Evolutionary conservation across 192 early-diverging fungal species (phyloP).

Genomic region (Haplosporangium gracile): DNA sequence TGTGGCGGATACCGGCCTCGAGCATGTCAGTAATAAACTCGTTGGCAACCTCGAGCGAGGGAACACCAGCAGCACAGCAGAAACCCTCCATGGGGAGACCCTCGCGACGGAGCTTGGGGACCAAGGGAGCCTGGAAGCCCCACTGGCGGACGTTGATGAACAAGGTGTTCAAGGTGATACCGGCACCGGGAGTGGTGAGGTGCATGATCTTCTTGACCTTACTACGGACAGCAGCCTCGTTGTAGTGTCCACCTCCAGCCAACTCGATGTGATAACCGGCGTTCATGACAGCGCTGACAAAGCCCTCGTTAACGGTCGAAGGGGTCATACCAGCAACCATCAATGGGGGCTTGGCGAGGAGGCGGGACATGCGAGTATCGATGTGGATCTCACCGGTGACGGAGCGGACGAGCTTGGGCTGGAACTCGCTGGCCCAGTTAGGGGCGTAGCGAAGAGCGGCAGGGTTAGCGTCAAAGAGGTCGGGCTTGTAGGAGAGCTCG

Average conservation of each 20-base stretch:
- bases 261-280: slow-evolving; percentile 94
- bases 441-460: slow-evolving; percentile 79
- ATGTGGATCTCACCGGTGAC: slow-evolving; percentile 82
- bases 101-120: slow-evolving; percentile 82
- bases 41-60: slow-evolving; percentile 86
- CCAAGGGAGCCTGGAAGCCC: slow-evolving; percentile 91
- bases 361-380: slow-evolving; percentile 87
- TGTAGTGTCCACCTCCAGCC: slow-evolving; percentile 92
- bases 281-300: slow-evolving; percentile 89
- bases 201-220: slow-evolving; percentile 83
- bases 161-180: slow-evolving; percentile 92
- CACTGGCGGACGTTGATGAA: slow-evolving; percentile 93
- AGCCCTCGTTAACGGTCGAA: slow-evolving; percentile 80
- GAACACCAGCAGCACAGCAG: slow-evolving; percentile 94
- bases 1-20: slow-evolving; percentile 81
- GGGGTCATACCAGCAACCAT: slow-evolving; percentile 98
- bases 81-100: slow-evolving; percentile 92
- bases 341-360: slow-evolving; percentile 89
- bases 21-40: slow-evolving; percentile 83
- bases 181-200: slow-evolving; percentile 80
- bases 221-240: slow-evolving; percentile 72
- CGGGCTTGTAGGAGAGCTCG: slow-evolving; percentile 79
- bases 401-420: slow-evolving; percentile 85
- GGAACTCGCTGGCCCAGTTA: slow-evolving; percentile 90
- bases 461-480: slow-evolving; percentile 85